Evolutionary conservation across 2,329 filamentous ascomycete species (phyloP), one percentile per base, ranked within the genome.

Genomic region (Arthrobotrys megalospora): DNA sequence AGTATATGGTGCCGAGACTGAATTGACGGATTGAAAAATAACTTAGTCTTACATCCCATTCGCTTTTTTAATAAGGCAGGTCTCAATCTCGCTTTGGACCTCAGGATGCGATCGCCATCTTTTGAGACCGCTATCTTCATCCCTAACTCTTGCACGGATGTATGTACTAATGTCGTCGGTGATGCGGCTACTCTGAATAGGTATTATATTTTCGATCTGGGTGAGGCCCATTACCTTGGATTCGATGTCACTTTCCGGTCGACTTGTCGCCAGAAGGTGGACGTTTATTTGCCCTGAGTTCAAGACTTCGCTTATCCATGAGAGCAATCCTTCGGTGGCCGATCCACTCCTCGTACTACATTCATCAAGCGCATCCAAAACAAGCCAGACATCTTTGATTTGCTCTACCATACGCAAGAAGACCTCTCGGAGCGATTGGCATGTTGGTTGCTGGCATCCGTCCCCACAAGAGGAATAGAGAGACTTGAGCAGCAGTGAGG

Each of bases 1-100:
- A n/a, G n/a, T n/a, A n/a, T n/a, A n/a, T n/a, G n/a, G n/a, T n/a
- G n/a, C 24, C 24, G 24, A 28, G 24, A 28, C 2, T 28, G 2
- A 2, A 28, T 2, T 28, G 5, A 28, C 24, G 5, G 24, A 28
- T 28, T 5, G 24, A 5, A 65, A 69, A 4, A 1, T 52, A 21
- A 12, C n/a, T 41, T 38, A 50, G 21, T 34, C 82, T 80, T 80
- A 83, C 83, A 83, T 84, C 77, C 83, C 83, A 48, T 82, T 62
- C 16, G 82, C 80, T 21, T 82, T 82, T n/a, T 21, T 16, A 14
- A 10, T 16, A 28, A 60, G 32, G 80, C 2, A 14, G 16, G 16
- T 53, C 45, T 76, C 71, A 38, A 76, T 76, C 47, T 69, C 52
- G 2, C 55, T 34, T 8, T 34, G 81, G 28, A 82, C 65, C 1